phyloP scores from a whole-genome alignment of 2,329 filamentous ascomycete species.

The Fusarium domesticum region DNA sequence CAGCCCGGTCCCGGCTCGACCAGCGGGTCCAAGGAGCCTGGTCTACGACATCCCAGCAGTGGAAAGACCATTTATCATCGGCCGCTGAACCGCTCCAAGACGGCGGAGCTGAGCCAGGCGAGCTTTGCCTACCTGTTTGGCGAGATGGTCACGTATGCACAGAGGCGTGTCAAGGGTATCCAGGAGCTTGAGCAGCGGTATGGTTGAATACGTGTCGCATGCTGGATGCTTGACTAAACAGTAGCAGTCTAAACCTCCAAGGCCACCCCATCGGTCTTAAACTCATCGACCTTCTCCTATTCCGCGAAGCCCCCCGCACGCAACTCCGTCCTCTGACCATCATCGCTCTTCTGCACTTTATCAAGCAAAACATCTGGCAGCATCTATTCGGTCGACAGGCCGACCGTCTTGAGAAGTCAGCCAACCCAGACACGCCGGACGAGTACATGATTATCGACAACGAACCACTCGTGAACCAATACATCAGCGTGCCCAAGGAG shows the following conservation, averaged over 20 bases:
- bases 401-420: constrained; percentile 87
- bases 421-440: constrained; percentile 75
- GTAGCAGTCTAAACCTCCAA: constrained; percentile 73
- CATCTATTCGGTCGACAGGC: constrained; percentile 89
- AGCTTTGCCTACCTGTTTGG: constrained; percentile 95
- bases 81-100: constrained; percentile 84
- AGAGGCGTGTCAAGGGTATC: constrained; percentile 84
- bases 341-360: constrained; percentile 88
- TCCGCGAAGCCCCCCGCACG: constrained; percentile 69
- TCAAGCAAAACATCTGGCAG: constrained; percentile 87
- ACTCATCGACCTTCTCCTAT: constrained; percentile 90
- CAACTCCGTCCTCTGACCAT: constrained; percentile 81
- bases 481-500: constrained; percentile 88
- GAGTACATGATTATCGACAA: constrained; percentile 99
- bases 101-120: constrained; percentile 83
- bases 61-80: constrained; percentile 98
- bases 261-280: constrained; percentile 93
- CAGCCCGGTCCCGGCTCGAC: constrained; percentile 46
- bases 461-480: constrained; percentile 91
- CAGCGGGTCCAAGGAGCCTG: constrained; percentile 44
- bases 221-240: neutral
- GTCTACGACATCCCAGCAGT: constrained; percentile 83
- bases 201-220: constrained; percentile 16
- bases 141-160: constrained; percentile 95
- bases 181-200: constrained; percentile 90